These are phyloP conservation scores for Cladosporium velox DNA, from an alignment of 2,329 filamentous ascomycete species.

Conservation along the genomic window DNA sequence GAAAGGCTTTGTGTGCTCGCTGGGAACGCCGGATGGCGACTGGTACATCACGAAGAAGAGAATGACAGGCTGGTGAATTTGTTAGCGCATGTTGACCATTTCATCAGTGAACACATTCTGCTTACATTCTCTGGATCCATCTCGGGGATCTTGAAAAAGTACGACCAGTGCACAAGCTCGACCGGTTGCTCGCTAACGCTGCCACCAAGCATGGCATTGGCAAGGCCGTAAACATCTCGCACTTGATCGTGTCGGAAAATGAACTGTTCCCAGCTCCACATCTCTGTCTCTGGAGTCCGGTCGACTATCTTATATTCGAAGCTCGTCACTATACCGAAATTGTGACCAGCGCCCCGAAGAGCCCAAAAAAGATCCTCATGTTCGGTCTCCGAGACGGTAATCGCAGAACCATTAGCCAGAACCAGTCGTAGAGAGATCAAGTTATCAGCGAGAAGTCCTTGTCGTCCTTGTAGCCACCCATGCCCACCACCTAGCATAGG, in stretches of 20 bases:
- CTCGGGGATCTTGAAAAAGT: background rate
- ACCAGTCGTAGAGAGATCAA: constrained; percentile 44
- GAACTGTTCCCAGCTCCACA: constrained; percentile 9
- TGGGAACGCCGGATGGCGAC: constrained; percentile 9
- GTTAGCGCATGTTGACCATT: background rate
- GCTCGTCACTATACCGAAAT: constrained; percentile 43
- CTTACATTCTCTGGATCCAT: constrained; percentile 13
- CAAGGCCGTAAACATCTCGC: constrained; percentile 3
- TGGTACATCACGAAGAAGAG: constrained; percentile 16
- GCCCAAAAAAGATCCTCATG: constrained; percentile 53
- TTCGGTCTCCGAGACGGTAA: constrained; percentile 44
- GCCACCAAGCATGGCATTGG: constrained; percentile 1
- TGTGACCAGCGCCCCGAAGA: constrained; percentile 46
- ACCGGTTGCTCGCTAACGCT: background rate
- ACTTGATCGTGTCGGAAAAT: constrained; percentile 12
- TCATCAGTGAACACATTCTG: background rate
- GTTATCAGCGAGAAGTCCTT: constrained; percentile 55
- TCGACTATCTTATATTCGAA: constrained; percentile 42
- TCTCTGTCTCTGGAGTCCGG: constrained; percentile 3
- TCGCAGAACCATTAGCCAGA: constrained; percentile 42
- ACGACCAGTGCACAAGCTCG: constrained; percentile 5
- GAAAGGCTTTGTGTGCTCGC: background rate
- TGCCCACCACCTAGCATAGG: constrained; percentile 26
- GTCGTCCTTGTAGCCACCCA: constrained; percentile 36
- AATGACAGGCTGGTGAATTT: background rate